A percentile compares a stretch with the other conserved stretches of the same genome.
Evolutionary conservation across 2,329 filamentous ascomycete species (phyloP).

Genomic region (Magnaporthiopsis rhizophila): DNA sequence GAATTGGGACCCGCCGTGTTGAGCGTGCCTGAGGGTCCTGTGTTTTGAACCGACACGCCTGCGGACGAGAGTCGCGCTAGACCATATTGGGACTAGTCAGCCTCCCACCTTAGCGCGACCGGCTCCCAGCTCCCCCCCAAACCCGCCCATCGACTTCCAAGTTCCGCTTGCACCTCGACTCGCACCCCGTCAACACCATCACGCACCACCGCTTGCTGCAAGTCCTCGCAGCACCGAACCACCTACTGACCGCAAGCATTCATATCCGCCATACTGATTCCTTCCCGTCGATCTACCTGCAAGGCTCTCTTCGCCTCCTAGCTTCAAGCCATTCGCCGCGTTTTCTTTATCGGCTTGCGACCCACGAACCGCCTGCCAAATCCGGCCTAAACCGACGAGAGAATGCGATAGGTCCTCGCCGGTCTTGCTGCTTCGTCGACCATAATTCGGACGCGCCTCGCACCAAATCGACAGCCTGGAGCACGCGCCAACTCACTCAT

Average conservation of each 20-base stretch:
- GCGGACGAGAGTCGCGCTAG: slow-evolving; percentile 3
- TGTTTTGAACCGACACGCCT: neutral
- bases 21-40: neutral
- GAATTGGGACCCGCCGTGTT: neutral
- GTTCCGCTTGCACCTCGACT: neutral
- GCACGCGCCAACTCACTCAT: neutral
- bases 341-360: neutral
- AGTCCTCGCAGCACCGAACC: neutral
- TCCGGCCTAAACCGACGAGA: neutral
- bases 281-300: neutral
- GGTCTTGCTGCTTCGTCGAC: neutral
- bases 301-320: neutral
- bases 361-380: neutral
- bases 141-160: neutral
- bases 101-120: slow-evolving; percentile 6
- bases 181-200: slow-evolving; percentile 4
- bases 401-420: slow-evolving; percentile 2
- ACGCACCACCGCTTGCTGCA: neutral
- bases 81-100: neutral
- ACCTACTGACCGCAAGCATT: neutral
- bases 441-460: neutral
- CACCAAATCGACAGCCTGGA: neutral
- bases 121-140: slow-evolving; percentile 7
- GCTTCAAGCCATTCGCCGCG: slow-evolving; percentile 1
- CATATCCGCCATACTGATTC: neutral